Percentiles rank a stretch among this genome's conserved stretches.
These are phyloP conservation scores for Trametes sp. DNA, from an alignment of 1,284 basidiomycete genomes.

Conservation along the genomic window DNA sequence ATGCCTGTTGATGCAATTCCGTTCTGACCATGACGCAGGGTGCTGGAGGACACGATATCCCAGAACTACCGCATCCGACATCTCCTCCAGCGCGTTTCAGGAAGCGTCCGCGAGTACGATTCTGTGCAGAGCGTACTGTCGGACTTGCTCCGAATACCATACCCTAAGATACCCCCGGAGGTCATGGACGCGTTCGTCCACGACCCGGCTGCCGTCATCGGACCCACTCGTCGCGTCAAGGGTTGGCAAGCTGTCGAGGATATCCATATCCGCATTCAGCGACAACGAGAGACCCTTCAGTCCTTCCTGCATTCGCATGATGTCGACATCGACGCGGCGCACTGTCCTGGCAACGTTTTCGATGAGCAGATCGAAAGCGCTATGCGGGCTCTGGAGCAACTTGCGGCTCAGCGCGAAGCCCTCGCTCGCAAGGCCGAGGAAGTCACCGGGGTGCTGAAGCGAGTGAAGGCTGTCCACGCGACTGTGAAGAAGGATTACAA, in stretches of 20 bases:
- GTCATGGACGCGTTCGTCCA: conserved; percentile 75
- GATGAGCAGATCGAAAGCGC: conserved; percentile 61
- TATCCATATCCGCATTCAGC: conserved; percentile 64
- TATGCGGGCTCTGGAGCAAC: conserved; percentile 50
- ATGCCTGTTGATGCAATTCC: neutral
- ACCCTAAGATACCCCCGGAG: conserved; percentile 62
- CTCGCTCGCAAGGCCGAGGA: conserved; percentile 53
- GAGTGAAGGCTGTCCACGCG: conserved; percentile 60
- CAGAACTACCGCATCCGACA: conserved; percentile 73
- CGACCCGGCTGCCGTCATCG: conserved; percentile 75
- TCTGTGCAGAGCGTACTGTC: conserved; percentile 58
- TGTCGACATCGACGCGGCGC: conserved; percentile 12
- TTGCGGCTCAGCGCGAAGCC: conserved; percentile 47
- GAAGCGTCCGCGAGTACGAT: conserved; percentile 69
- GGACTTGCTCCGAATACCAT: conserved; percentile 53
- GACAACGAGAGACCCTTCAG: conserved; percentile 64
- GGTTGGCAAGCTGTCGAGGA: conserved; percentile 79
- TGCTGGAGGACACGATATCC: conserved; percentile 60
- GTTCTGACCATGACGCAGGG: conserved; percentile 45
- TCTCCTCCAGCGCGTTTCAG: conserved; percentile 68
- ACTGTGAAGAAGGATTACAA: conserved; percentile 71
- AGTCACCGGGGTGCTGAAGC: conserved; percentile 54
- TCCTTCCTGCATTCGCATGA: conserved; percentile 45
- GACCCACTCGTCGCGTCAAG: conserved; percentile 59
- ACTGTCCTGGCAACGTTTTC: conserved; percentile 52